A percentile compares a stretch with the other conserved stretches of the same genome.
Conservation (phyloP, 2,329 filamentous ascomycete genomes). For the Aulographum hederae region DNA sequence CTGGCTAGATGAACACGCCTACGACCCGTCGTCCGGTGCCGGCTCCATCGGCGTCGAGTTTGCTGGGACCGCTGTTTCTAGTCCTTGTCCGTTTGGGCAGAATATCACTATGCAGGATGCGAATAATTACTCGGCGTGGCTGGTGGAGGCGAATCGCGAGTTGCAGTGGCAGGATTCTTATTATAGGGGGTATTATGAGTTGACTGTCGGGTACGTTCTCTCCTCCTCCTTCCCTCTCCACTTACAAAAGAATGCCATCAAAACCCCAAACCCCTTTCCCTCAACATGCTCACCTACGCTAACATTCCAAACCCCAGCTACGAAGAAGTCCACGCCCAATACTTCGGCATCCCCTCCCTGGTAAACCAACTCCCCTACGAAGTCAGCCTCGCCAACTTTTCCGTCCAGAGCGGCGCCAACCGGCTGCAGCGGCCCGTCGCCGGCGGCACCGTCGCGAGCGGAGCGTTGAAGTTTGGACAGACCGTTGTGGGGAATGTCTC, state of each 20-base stretch:
- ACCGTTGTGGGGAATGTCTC: conserved; percentile 2
- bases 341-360: conserved; percentile 45
- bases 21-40: conserved; percentile 33
- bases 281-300: no score
- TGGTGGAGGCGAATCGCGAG: conserved; percentile 14
- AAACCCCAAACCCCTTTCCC: no score
- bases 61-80: not conserved
- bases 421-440: conserved; percentile 31
- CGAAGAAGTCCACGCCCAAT: conserved; percentile 41
- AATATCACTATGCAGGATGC: conserved; percentile 36
- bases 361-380: conserved; percentile 43
- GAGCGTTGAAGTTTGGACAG: conserved; percentile 32
- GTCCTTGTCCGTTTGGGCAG: conserved; percentile 33
- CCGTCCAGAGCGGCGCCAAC: conserved; percentile 43
- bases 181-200: conserved; percentile 59
- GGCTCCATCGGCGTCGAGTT: conserved; percentile 45
- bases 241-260: no score
- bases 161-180: conserved; percentile 12
- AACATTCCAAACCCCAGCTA: conserved; percentile 17
- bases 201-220: conserved; percentile 34
- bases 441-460: conserved; percentile 34
- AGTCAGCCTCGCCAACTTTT: conserved; percentile 51
- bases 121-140: conserved; percentile 25
- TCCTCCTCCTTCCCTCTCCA: no score
- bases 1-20: conserved; percentile 36